A percentile compares a stretch with the other conserved stretches of the same genome.
These are phyloP conservation scores for Aureobasidium vineae DNA, from an alignment of 2,329 filamentous ascomycete species.

Conservation along the genomic window DNA sequence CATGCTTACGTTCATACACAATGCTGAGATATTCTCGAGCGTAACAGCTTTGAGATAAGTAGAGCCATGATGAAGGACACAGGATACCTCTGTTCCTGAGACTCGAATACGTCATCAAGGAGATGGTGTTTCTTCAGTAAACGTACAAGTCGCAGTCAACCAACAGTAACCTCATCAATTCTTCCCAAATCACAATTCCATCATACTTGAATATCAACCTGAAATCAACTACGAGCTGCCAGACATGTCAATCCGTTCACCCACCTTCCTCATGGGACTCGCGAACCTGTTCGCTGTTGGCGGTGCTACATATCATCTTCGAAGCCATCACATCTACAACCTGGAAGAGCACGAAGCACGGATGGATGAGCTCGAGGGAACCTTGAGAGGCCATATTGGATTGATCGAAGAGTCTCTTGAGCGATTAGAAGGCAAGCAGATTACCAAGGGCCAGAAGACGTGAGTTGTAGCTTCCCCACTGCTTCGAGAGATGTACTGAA, in stretches of 20 bases:
- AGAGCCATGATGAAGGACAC: neutral
- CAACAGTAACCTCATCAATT: neutral
- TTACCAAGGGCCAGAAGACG: constrained; percentile 41
- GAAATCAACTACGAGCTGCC: neutral
- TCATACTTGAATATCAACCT: neutral
- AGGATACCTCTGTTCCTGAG: too few relatives aligned
- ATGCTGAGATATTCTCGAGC: neutral
- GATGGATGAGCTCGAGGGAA: constrained; percentile 51
- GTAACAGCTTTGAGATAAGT: too few relatives aligned
- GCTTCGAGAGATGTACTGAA: neutral
- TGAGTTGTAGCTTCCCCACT: constrained; percentile 31
- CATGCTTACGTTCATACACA: neutral
- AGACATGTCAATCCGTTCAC: constrained; percentile 26
- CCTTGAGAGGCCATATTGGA: constrained; percentile 49
- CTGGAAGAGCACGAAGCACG: constrained; percentile 51
- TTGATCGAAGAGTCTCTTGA: constrained; percentile 50
- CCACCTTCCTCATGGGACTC: constrained; percentile 29
- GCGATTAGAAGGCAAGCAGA: constrained; percentile 44
- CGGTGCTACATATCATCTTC: constrained; percentile 28
- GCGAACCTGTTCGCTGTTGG: constrained; percentile 30
- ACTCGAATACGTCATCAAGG: constrained; percentile 13
- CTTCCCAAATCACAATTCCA: neutral
- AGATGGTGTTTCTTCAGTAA: neutral
- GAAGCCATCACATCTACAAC: constrained; percentile 43
- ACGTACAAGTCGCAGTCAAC: neutral